Base-by-base conservation (phyloP, 139 green algal genomes). In the Haematococcus sp. region DNA sequence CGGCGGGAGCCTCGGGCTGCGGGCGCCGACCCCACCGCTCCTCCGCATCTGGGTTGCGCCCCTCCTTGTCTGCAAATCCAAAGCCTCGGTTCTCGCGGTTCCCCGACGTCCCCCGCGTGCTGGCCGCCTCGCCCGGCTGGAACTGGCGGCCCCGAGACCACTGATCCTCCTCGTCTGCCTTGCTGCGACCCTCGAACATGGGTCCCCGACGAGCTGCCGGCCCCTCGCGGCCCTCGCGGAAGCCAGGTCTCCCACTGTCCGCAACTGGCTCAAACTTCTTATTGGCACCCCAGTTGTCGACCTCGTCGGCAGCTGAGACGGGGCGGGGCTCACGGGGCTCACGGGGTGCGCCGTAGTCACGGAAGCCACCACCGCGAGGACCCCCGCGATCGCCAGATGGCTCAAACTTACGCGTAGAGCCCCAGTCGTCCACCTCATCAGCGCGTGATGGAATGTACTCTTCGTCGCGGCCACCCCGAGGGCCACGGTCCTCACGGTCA, bases 361-460 rank as follows among this genome's bases (percentile, higher is more conserved):
- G 65, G 56, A 70, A 66, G 27, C 73, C 72, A 3, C 77, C 73
- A 22, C 75, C 78, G 28, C 77, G 52, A 0, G 28, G 32, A 4
- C 74, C 74, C 20, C 82, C 80, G 27, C 81, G 68, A 28, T 75
- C 63, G 25, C 73, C 78, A 61, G 19, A 70, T 19, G 90, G 84
- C 32, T 75, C 71, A 60, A 93, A 94, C 70, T 91, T 91, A 32
- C 88, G 86, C 17, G 84, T 81, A 22, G 73, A 52, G 55, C 91
- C 91, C 92, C 92, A 97, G 82, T 94, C 87, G 70, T 84, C 76
- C 3, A 80, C 76, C 27, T 79, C 76, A 40, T 97, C 92, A 3
- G 93, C 92, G 23, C 89, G 87, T 2, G 92, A 97, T 4, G 90
- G 86, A 43, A 74, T 74, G n/a, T 70, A 76, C 40, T 86, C 82